Evolutionary conservation across 257 asterid species (phyloP).

Genomic region (Salvia hispanica): DNA sequence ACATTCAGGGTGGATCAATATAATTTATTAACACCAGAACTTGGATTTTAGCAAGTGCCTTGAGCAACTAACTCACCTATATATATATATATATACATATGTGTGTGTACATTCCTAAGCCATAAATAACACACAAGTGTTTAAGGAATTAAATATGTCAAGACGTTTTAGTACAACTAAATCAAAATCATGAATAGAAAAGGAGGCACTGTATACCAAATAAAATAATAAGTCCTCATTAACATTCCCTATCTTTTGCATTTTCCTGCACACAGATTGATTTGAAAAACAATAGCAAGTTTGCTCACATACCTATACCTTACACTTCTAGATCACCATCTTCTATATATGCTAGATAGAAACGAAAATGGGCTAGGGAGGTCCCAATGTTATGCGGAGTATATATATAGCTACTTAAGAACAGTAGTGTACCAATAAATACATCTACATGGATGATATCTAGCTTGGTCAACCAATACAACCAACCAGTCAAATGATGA

Average conservation of each 20-base stretch:
- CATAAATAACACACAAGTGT: background rate
- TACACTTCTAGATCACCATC: slow-evolving; percentile 3
- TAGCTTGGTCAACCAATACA: too few relatives aligned
- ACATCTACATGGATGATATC: too few relatives aligned
- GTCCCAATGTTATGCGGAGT: background rate
- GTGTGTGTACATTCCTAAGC: background rate
- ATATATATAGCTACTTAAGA: background rate
- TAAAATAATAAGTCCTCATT: background rate
- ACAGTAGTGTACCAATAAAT: background rate
- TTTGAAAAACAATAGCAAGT: background rate
- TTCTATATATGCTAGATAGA: background rate
- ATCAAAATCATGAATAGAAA: slow-evolving; percentile 11
- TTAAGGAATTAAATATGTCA: background rate
- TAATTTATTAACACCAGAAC: background rate
- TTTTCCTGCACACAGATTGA: slow-evolving; percentile 16
- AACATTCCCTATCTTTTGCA: background rate
- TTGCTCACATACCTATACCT: background rate
- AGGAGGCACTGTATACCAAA: background rate
- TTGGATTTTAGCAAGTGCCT: background rate
- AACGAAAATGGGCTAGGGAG: slow-evolving; percentile 8
- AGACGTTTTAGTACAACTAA: background rate
- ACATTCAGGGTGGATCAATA: background rate
- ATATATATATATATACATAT: background rate
- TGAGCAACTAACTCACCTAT: background rate
- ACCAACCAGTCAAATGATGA: slow-evolving; percentile 1